Evolutionary conservation across 257 asterid species (phyloP), one percentile per base, ranked within the genome.

Genomic region (Fraxinus pennsylvanica): DNA sequence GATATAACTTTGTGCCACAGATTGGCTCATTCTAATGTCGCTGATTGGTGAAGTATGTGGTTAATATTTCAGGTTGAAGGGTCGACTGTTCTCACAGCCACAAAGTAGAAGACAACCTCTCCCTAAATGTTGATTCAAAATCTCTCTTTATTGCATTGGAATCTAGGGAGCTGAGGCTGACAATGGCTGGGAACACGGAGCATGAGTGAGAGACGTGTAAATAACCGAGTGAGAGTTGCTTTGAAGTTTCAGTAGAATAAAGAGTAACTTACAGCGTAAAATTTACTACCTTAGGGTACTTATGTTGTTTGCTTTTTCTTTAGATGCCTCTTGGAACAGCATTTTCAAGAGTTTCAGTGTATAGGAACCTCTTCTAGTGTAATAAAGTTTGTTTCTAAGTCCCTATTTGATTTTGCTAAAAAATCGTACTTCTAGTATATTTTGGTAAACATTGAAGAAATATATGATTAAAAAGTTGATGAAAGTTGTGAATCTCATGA

Each of bases 51-150:
- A 2, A 21, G 14, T 78, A 22, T 78, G 73, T 85, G 84, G 82
- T 76, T 89, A 86, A 78, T 81, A 74, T 47, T 84, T 71, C 95
- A 94, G 99, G 99, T 94, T 73, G 99, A 94, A 85, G 93, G 96
- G 80, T 80, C 95, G 32, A 78, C 89, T 81, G 87, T 90, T 76
- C 36, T 88, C 80, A 91, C 98, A 82, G 90, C 94, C 90, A 88
- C 96, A 74, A 83, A 94, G 74, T 92, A 88, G 90, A 84, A 43
- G 68, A 35, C n/a, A 19, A 47, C 19, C 19, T 45, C 54, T 45
- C 54, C 14, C 54, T 45, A 45, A 45, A 45, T 45, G 19, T 7
- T 47, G 57, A 14, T 47, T 47, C 6, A 4, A 47, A 14, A 47
- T 47, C 57, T 47, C 57, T 47, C 57, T 47, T 47, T 47, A 14